Evolutionary conservation across 208 protist species (phyloP).

Genomic region (Zelonia costaricensis): DNA sequence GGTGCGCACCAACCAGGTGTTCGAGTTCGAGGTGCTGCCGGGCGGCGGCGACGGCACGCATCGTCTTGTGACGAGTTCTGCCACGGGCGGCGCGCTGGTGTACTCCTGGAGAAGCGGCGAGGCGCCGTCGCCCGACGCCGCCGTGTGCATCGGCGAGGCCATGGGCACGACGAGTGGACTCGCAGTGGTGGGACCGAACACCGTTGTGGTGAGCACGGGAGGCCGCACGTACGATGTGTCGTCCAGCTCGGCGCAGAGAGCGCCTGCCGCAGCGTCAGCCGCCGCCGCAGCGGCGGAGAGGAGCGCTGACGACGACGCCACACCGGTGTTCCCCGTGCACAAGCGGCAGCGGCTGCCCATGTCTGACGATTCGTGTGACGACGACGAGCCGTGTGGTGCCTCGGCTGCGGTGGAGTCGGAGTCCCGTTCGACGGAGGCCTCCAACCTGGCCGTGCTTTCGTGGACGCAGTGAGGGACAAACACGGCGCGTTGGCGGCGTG

Average conservation of each 20-base stretch:
- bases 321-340: too few relatives aligned
- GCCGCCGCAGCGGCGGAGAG: background rate
- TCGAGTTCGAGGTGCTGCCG: conserved; percentile 48
- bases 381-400: too few relatives aligned
- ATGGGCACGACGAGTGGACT: conserved; percentile 22
- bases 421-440: too few relatives aligned
- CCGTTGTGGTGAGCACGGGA: conserved; percentile 19
- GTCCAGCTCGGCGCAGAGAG: background rate
- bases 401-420: too few relatives aligned
- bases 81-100: conserved; percentile 43
- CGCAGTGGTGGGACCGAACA: conserved; percentile 9
- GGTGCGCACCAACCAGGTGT: conserved; percentile 45
- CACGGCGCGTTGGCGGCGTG: too few relatives aligned
- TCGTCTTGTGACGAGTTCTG: conserved; percentile 45
- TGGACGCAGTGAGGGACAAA: too few relatives aligned
- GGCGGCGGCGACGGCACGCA: background rate
- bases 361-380: too few relatives aligned
- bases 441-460: too few relatives aligned
- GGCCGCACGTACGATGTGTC: conserved; percentile 4
- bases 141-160: conserved; percentile 1
- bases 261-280: background rate
- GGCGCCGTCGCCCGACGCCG: background rate
- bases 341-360: too few relatives aligned
- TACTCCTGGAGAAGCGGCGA: conserved; percentile 27
- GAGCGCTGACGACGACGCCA: too few relatives aligned